Evolutionary conservation across 2,329 filamentous ascomycete species (phyloP).

Genomic region (Ceratocystis diversiconidia): DNA sequence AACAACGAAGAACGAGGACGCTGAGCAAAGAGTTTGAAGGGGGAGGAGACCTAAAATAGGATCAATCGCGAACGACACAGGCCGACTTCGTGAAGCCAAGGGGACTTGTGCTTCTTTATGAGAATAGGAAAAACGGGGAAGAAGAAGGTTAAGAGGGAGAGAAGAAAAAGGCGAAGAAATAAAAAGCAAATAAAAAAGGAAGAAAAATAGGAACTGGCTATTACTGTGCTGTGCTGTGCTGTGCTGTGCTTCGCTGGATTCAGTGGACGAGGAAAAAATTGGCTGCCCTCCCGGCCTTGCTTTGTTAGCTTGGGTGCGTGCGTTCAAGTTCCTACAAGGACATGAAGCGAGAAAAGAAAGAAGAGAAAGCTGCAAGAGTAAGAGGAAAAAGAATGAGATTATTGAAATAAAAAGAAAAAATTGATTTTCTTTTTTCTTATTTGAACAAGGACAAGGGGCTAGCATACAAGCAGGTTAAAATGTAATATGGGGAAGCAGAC

Average conservation of each 20-base stretch:
- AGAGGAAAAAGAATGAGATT: neutral
- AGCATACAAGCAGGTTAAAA: no score
- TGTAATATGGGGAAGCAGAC: no score
- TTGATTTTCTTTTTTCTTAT: no score
- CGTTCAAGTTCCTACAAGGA: neutral
- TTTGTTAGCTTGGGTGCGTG: neutral
- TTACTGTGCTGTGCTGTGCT: no score
- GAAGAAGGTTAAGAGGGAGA: neutral
- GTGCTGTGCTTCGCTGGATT: neutral
- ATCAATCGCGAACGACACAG: constrained; percentile 16
- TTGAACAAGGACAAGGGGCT: neutral
- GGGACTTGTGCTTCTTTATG: constrained; percentile 15
- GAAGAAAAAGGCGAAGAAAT: neutral
- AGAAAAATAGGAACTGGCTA: neutral
- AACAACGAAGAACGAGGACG: constrained; percentile 5
- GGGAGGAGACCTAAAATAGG: constrained; percentile 13
- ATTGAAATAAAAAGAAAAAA: no score
- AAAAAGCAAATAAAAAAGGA: neutral
- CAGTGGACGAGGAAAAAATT: neutral
- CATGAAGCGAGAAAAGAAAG: constrained; percentile 1
- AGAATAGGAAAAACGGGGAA: neutral
- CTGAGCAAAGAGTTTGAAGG: constrained; percentile 5
- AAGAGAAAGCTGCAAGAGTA: neutral
- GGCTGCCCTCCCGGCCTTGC: neutral
- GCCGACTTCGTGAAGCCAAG: constrained; percentile 11